Evolutionary conservation across 352 stramenopile species (phyloP).

Genomic region (Blastocystis sp.): DNA sequence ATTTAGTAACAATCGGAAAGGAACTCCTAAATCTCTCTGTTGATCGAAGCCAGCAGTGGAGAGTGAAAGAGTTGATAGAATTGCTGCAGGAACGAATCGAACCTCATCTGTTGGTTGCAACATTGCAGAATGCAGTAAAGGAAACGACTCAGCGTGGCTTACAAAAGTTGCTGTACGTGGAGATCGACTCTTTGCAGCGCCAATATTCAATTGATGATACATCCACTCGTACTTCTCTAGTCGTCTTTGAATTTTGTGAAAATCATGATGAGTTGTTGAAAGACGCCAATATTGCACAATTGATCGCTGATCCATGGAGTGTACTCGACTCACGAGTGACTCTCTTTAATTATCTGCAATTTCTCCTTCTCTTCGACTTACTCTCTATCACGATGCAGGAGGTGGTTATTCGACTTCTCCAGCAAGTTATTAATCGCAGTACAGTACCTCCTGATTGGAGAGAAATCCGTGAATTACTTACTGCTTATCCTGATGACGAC

Average conservation of each 20-base stretch:
- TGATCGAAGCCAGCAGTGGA: background rate
- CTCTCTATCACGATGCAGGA: background rate
- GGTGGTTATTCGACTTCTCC: background rate
- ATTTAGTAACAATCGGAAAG: background rate
- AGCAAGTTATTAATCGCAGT: background rate
- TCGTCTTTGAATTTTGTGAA: background rate
- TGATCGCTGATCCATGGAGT: background rate
- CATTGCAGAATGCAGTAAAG: background rate
- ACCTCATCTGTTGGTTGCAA: background rate
- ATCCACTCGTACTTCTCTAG: background rate
- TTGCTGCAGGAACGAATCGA: background rate
- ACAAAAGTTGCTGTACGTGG: background rate
- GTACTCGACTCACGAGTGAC: background rate
- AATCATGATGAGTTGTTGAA: background rate
- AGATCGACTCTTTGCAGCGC: background rate
- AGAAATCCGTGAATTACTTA: background rate
- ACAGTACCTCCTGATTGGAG: background rate
- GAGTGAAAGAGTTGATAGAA: background rate
- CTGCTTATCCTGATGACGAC: background rate
- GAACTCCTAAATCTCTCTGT: background rate
- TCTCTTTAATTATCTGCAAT: background rate
- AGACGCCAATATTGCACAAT: background rate
- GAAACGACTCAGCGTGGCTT: background rate
- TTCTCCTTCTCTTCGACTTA: background rate
- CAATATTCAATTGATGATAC: background rate